A percentile compares a stretch with the other conserved stretches of the same genome.
Evolutionary conservation across 2,329 filamentous ascomycete species (phyloP).

Genomic region (Trichoderma atroviride): DNA sequence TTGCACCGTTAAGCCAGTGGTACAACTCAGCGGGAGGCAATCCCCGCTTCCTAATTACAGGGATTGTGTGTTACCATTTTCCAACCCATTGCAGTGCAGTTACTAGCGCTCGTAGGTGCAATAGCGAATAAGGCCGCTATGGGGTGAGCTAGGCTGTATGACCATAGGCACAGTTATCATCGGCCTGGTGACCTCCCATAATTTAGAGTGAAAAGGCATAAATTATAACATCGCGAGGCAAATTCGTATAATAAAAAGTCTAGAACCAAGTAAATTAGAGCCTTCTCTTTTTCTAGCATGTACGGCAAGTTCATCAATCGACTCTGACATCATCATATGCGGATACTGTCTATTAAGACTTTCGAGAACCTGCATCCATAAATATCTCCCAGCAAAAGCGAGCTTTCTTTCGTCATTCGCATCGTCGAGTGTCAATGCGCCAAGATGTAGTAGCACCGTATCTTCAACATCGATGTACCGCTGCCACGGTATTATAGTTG

Average conservation of each 20-base stretch:
- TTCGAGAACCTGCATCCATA: neutral
- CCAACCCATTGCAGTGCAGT: no score
- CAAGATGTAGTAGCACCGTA: neutral
- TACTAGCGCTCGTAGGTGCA: neutral
- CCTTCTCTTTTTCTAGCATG: neutral
- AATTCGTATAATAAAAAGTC: neutral
- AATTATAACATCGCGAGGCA: neutral
- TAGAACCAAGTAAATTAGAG: neutral
- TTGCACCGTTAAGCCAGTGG: no score
- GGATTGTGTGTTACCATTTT: no score
- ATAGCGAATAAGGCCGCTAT: neutral
- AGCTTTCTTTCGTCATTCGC: neutral
- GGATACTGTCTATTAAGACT: neutral
- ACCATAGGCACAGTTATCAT: neutral
- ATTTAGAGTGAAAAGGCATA: neutral
- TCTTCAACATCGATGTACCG: neutral
- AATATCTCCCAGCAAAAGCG: neutral
- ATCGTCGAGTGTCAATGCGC: neutral
- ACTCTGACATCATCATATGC: neutral
- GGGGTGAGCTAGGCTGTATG: no score
- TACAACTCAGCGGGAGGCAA: no score
- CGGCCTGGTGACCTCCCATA: neutral
- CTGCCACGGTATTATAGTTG: neutral
- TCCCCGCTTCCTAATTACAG: no score
- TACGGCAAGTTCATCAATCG: neutral